phyloP scores from a whole-genome alignment of 2,329 filamentous ascomycete genomes.

The Conoideocrella luteorostrata region DNA sequence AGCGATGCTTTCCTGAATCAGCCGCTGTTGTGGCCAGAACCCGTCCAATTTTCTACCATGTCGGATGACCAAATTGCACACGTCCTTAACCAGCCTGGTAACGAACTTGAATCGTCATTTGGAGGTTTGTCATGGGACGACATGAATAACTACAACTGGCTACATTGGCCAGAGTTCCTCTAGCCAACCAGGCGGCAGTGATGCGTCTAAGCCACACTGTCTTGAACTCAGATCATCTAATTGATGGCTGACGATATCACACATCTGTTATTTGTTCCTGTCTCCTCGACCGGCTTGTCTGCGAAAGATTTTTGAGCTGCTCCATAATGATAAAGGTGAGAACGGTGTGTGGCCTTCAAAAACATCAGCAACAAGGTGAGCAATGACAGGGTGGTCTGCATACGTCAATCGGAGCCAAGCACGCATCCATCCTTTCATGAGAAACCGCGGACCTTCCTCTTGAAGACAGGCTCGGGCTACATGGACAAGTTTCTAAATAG shows the following conservation, averaged over 20 bases:
- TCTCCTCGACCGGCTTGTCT: not conserved
- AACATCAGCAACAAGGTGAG: not conserved
- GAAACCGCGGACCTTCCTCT: conserved; percentile 33
- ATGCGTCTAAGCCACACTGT: no score
- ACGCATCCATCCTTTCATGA: conserved; percentile 41
- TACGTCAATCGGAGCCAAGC: conserved; percentile 38
- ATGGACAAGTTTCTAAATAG: no score
- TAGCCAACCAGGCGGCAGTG: no score
- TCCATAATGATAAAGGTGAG: conserved; percentile 41
- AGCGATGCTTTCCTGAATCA: conserved; percentile 21
- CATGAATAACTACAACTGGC: conserved; percentile 51
- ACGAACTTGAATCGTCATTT: conserved; percentile 49
- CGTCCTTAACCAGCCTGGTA: conserved; percentile 56
- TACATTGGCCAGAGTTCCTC: conserved; percentile 42
- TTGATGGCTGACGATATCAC: no score
- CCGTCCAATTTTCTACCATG: conserved; percentile 61
- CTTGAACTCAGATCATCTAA: no score
- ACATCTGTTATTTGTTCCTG: not conserved
- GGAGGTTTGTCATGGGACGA: conserved; percentile 54
- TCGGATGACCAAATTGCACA: conserved; percentile 63
- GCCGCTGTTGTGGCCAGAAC: conserved; percentile 37
- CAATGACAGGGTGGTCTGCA: no score
- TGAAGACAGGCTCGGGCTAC: no score
- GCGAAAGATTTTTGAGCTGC: conserved; percentile 30
- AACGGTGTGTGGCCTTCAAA: conserved; percentile 32